Evolutionary conservation across 148 eudicot genomes (phyloP), one percentile per base, ranked within the genome.

Genomic region (Rhododendron williamsianum): DNA sequence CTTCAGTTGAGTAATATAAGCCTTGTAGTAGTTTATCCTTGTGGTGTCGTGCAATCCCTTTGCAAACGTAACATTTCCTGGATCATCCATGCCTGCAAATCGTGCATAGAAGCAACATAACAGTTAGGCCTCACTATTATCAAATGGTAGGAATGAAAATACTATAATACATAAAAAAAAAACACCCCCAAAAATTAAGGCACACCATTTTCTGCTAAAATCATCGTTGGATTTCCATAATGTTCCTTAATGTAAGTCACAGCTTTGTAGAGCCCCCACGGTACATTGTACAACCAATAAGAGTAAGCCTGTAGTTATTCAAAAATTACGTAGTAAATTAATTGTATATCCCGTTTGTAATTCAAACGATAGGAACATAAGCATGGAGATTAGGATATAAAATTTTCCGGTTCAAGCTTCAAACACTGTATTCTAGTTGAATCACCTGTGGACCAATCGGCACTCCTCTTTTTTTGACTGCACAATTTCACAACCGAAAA

Each of bases 211-310:
- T 97, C 99, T 35, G 99, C 87, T 85, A 97, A 77, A 87, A 97
- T 91, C 41, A 97, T 83, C 0, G 91, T 86, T 21, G 99, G 98
- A 87, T 97, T 97, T 10, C 94, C 97, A 83, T 97, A 97, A 7
- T 52, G 90, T 83, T 97, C 94, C 89, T 95, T 95, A 1, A 97
- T 90, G 84, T 97, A 95, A 43, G 83, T 92, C n/a, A 95, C 85
- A 5, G 96, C 94, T 89, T 95, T 97, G 89, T 93, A 91, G 4
- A 97, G 85, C 79, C 99, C 99, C 96, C 96, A 94, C 43, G 99
- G 98, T 23, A 96, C 98, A 65, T 92, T 91, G 87, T 94, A 94
- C 21, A 96, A 93, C 98, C 98, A 96, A 56, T 89, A 52, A 0
- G 98, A 96, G 79, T 94, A 78, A 84, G 92, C 98, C 98, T 95